Percentiles rank a stretch among this genome's conserved stretches.
phyloP scores from a whole-genome alignment of 1,284 basidiomycete species.

The Naganishia sp. region DNA sequence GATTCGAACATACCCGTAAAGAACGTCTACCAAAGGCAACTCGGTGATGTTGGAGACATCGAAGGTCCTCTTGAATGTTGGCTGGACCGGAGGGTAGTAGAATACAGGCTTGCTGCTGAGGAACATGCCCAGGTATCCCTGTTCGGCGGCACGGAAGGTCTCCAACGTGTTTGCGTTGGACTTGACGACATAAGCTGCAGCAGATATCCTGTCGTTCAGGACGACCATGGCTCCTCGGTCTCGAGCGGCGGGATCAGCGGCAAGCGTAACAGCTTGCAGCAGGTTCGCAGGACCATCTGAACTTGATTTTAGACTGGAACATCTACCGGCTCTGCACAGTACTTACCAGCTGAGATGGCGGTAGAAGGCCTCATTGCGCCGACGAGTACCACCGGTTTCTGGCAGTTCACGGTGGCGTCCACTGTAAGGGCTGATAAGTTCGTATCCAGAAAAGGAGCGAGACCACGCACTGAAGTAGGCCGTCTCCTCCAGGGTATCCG shows the following conservation, averaged over 20 bases:
- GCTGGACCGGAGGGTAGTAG: slow-evolving; percentile 32
- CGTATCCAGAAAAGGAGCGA: neutral
- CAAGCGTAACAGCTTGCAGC: slow-evolving; percentile 43
- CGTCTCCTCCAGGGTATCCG: slow-evolving; percentile 49
- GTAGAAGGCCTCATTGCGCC: slow-evolving; percentile 51
- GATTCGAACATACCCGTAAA: slow-evolving; percentile 34
- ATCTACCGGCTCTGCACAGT: neutral
- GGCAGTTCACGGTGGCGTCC: slow-evolving; percentile 34
- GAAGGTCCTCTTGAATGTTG: slow-evolving; percentile 36
- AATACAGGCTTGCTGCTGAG: slow-evolving; percentile 28
- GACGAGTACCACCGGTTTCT: slow-evolving; percentile 47
- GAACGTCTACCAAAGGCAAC: slow-evolving; percentile 40
- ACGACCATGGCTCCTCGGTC: slow-evolving; percentile 44
- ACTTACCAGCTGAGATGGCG: slow-evolving; percentile 38
- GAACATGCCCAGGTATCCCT: slow-evolving; percentile 38
- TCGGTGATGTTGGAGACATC: slow-evolving; percentile 34
- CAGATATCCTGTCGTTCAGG: slow-evolving; percentile 47
- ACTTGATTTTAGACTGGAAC: neutral
- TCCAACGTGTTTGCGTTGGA: slow-evolving; percentile 38
- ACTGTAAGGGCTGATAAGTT: neutral
- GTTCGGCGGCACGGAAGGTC: slow-evolving; percentile 40
- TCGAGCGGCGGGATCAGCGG: slow-evolving; percentile 36
- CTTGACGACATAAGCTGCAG: slow-evolving; percentile 45
- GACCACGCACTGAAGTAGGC: slow-evolving; percentile 36
- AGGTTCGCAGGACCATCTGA: slow-evolving; percentile 47